Conservation (phyloP, 768 basidiomycete species). For the Boletus sp. region DNA sequence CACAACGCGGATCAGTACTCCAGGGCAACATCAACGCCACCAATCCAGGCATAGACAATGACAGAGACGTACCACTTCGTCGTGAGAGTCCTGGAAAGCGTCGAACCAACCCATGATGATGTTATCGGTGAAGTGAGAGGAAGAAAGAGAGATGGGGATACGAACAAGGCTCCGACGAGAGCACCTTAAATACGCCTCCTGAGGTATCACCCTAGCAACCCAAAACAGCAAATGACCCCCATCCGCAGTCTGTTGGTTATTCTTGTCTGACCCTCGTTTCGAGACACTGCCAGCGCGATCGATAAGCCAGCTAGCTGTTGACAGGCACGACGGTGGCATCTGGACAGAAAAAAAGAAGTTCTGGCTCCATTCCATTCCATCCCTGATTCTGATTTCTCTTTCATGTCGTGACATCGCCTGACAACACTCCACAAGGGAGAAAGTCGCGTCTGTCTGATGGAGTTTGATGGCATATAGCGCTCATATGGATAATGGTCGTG, state of each 20-base stretch:
- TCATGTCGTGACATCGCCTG: background rate
- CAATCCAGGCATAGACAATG: background rate
- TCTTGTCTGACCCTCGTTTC: conserved; percentile 10
- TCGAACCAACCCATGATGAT: conserved; percentile 11
- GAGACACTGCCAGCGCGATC: conserved; percentile 12
- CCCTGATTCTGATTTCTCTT: background rate
- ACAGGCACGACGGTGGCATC: conserved; percentile 14
- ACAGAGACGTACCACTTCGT: conserved; percentile 5
- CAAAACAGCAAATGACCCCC: conserved; percentile 5
- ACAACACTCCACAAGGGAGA: background rate
- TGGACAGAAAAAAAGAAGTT: background rate
- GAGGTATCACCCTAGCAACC: conserved; percentile 15
- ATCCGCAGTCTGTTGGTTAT: conserved; percentile 7
- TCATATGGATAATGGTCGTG: background rate
- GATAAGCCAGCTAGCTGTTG: conserved; percentile 18
- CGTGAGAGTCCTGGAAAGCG: background rate
- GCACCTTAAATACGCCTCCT: conserved; percentile 20
- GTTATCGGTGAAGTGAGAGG: background rate
- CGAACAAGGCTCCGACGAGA: background rate
- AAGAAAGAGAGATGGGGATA: background rate
- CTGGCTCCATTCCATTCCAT: background rate
- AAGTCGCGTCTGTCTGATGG: background rate
- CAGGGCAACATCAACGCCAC: background rate
- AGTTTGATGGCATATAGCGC: background rate
- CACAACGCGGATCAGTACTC: background rate